Percentiles rank a stretch among this genome's conserved stretches.
These are phyloP conservation scores for Apiosordaria backusii DNA, from an alignment of 495 filamentous ascomycete species.

Conservation along the genomic window DNA sequence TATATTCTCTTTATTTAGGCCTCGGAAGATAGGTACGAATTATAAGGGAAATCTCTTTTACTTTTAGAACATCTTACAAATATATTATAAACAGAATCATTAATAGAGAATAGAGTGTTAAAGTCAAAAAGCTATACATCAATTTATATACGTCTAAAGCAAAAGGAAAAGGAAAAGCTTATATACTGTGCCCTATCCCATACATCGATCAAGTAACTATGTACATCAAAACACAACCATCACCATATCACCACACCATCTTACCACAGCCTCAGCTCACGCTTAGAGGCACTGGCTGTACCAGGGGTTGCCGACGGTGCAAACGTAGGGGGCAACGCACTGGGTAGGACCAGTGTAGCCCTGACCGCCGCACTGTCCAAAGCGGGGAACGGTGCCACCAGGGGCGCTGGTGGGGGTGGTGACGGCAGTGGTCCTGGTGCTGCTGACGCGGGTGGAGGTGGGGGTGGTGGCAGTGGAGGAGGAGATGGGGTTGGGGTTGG, in stretches of 20 bases:
- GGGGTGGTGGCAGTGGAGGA: constrained; percentile 17
- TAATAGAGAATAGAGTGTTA: neutral
- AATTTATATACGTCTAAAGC: constrained; percentile 22
- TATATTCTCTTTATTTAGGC: no score
- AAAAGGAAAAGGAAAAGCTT: constrained; percentile 6
- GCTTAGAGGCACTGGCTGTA: constrained; percentile 44
- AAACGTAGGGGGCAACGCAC: constrained; percentile 37
- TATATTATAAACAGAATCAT: no score
- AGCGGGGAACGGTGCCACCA: constrained; percentile 20
- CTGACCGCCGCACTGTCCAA: constrained; percentile 46
- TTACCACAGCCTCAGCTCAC: neutral
- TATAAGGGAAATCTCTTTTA: no score
- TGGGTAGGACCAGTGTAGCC: constrained; percentile 43
- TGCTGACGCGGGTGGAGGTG: constrained; percentile 9
- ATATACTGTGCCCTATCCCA: constrained; percentile 5
- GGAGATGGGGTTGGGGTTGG: constrained; percentile 10
- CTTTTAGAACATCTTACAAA: no score
- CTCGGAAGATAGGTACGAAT: no score
- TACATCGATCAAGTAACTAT: constrained; percentile 22
- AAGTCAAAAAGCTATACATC: constrained; percentile 15
- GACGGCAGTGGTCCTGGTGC: constrained; percentile 19
- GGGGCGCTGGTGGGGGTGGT: constrained; percentile 14
- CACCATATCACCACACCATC: neutral
- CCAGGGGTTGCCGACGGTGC: constrained; percentile 32
- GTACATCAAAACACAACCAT: constrained; percentile 15